These are phyloP conservation scores for Monosporascus sp. DNA, from an alignment of 2,329 filamentous ascomycete species.

Conservation along the genomic window DNA sequence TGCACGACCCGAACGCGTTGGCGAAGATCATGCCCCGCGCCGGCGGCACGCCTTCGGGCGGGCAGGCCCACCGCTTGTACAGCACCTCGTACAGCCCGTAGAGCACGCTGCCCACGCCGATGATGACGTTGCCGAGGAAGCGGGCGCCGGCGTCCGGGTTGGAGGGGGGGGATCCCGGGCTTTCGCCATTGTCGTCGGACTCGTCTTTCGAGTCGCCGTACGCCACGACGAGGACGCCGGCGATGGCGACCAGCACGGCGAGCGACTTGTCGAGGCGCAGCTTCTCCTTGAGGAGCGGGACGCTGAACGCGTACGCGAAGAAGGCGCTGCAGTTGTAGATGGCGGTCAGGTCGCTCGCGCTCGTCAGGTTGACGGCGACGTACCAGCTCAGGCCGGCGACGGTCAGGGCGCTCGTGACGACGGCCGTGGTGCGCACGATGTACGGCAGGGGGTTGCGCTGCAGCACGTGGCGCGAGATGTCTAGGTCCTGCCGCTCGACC, in stretches of 20 bases:
- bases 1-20: constrained; percentile 83
- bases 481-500: constrained; percentile 75
- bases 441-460: constrained; percentile 53
- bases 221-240: constrained; percentile 88
- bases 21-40: constrained; percentile 94
- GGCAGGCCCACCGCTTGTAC: constrained; percentile 91
- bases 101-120: constrained; percentile 82
- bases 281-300: constrained; percentile 82
- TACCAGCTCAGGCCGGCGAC: constrained; percentile 94
- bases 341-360: constrained; percentile 86
- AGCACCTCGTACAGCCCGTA: constrained; percentile 97
- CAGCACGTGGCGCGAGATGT: constrained; percentile 46
- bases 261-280: constrained; percentile 79
- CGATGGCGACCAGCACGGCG: constrained; percentile 80
- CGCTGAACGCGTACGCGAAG: constrained; percentile 95
- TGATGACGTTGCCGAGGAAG: constrained; percentile 82
- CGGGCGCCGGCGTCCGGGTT: constrained; percentile 52
- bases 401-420: constrained; percentile 81
- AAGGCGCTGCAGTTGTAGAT: constrained; percentile 99
- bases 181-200: constrained; percentile 41
- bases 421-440: constrained; percentile 71
- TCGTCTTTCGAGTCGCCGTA: constrained; percentile 68
- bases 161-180: constrained; percentile 26
- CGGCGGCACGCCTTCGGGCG: constrained; percentile 79
- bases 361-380: constrained; percentile 88